phyloP scores from a whole-genome alignment of 345 rosid species.

The Punica granatum region DNA sequence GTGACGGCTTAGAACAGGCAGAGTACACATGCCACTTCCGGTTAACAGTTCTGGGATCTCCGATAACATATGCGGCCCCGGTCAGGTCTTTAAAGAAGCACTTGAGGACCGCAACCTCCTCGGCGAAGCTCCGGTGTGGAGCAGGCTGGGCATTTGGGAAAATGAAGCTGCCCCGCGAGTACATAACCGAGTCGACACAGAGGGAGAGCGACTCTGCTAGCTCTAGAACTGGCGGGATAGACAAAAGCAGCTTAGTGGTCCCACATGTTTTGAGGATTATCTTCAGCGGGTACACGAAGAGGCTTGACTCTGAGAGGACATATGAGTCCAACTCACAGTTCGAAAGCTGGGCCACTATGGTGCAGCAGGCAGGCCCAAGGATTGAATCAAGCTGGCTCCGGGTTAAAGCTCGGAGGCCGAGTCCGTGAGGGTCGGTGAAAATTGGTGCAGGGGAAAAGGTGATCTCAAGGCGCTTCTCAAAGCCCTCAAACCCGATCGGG shows the following conservation, averaged over 20 bases:
- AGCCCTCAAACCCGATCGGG: slow-evolving; percentile 65
- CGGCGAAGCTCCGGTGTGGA: slow-evolving; percentile 69
- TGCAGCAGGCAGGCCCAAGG: slow-evolving; percentile 56
- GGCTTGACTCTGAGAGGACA: slow-evolving; percentile 80
- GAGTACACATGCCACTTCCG: slow-evolving; percentile 63
- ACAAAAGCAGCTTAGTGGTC: slow-evolving; percentile 59
- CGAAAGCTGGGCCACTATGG: slow-evolving; percentile 54
- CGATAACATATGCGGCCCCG: slow-evolving; percentile 39
- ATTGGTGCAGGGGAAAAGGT: slow-evolving; percentile 39
- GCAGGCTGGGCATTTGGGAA: slow-evolving; percentile 63
- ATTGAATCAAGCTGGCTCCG: slow-evolving; percentile 51
- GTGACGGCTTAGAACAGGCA: slow-evolving; percentile 19
- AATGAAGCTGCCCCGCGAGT: slow-evolving; percentile 80
- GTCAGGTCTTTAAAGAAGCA: slow-evolving; percentile 32
- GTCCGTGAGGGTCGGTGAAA: slow-evolving; percentile 41
- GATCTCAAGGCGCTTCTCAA: slow-evolving; percentile 72
- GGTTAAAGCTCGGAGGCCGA: slow-evolving; percentile 42
- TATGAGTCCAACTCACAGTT: slow-evolving; percentile 61
- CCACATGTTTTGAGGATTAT: slow-evolving; percentile 78
- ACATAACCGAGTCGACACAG: slow-evolving; percentile 31
- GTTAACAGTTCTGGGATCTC: slow-evolving; percentile 24
- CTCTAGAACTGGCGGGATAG: slow-evolving; percentile 41
- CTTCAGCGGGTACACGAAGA: slow-evolving; percentile 51
- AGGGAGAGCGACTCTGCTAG: slow-evolving; percentile 42
- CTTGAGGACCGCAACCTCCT: slow-evolving; percentile 50